Conservation (phyloP, 345 rosid species). For the Gossypium mustelinum region DNA sequence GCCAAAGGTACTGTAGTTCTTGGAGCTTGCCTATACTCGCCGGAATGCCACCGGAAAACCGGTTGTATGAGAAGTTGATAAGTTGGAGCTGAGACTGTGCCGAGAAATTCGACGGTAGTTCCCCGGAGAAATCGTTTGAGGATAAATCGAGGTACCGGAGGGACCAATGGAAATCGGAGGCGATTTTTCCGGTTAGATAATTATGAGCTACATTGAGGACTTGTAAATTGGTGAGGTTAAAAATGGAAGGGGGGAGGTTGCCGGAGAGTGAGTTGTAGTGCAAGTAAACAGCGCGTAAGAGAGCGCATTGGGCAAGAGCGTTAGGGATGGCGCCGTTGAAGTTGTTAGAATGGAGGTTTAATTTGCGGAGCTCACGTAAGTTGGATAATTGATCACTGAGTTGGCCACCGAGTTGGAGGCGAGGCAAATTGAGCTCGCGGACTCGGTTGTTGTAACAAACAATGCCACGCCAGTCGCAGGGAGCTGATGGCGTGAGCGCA, state of each 20-base stretch:
- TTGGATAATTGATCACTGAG: slow-evolving; percentile 44
- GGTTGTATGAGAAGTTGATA: slow-evolving; percentile 59
- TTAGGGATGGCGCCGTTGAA: slow-evolving; percentile 57
- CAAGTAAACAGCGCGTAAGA: slow-evolving; percentile 65
- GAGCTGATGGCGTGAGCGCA: slow-evolving; percentile 52
- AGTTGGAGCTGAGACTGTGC: slow-evolving; percentile 53
- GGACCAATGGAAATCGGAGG: slow-evolving; percentile 33
- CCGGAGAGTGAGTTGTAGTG: slow-evolving; percentile 74
- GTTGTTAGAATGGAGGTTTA: slow-evolving; percentile 72
- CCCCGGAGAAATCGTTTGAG: slow-evolving; percentile 55
- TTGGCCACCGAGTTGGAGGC: slow-evolving; percentile 58
- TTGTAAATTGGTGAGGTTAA: slow-evolving; percentile 59
- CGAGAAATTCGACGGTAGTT: slow-evolving; percentile 56
- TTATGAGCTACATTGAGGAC: slow-evolving; percentile 69
- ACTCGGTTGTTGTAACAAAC: slow-evolving; percentile 50
- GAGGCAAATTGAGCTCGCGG: slow-evolving; percentile 63
- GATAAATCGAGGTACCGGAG: slow-evolving; percentile 66
- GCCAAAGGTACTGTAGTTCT: slow-evolving; percentile 54
- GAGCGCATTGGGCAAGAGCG: slow-evolving; percentile 62
- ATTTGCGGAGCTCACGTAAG: slow-evolving; percentile 62
- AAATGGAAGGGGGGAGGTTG: slow-evolving; percentile 42
- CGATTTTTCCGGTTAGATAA: slow-evolving; percentile 51
- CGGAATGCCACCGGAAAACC: slow-evolving; percentile 57
- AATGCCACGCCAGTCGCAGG: slow-evolving; percentile 90
- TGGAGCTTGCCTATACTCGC: slow-evolving; percentile 52